Percentiles rank a stretch among this genome's conserved stretches.
Evolutionary conservation across 2,329 filamentous ascomycete species (phyloP).

Genomic region (Claviceps capensis): DNA sequence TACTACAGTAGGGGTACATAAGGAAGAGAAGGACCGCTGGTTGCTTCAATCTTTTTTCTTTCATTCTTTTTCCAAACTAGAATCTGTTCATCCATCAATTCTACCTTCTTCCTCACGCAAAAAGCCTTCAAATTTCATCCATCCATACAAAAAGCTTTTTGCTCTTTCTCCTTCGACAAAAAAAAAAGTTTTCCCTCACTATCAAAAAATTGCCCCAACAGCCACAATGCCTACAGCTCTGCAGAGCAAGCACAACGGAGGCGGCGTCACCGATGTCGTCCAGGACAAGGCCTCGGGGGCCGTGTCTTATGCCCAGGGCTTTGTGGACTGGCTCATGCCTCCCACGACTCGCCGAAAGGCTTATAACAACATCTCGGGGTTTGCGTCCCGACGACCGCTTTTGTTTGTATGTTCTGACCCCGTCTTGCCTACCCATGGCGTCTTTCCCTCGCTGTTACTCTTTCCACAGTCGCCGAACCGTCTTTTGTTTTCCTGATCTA

Average conservation of each 20-base stretch:
- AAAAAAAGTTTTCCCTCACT: no score
- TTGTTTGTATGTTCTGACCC: conserved; percentile 42
- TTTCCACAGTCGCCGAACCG: background rate
- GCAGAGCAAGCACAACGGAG: conserved; percentile 8
- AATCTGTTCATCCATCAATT: no score
- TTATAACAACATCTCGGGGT: conserved; percentile 36
- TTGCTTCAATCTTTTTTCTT: background rate
- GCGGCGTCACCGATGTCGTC: conserved; percentile 13
- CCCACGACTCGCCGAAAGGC: conserved; percentile 46
- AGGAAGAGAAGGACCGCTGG: background rate
- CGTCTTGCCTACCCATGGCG: no score
- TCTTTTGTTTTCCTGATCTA: background rate
- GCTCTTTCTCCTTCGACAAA: background rate
- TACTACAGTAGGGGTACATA: background rate
- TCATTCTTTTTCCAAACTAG: background rate
- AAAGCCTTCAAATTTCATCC: no score
- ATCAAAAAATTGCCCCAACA: background rate
- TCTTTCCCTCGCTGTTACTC: background rate
- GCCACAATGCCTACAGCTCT: conserved; percentile 2
- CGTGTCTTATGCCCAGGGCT: conserved; percentile 27
- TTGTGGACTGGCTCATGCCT: conserved; percentile 39
- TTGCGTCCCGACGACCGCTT: conserved; percentile 52
- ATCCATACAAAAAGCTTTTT: no score
- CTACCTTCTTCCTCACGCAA: no score
- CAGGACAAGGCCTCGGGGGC: conserved; percentile 22